Evolutionary conservation across 2,329 filamentous ascomycete species (phyloP), one percentile per base, ranked within the genome.

Genomic region (Penicillium vulpinum): DNA sequence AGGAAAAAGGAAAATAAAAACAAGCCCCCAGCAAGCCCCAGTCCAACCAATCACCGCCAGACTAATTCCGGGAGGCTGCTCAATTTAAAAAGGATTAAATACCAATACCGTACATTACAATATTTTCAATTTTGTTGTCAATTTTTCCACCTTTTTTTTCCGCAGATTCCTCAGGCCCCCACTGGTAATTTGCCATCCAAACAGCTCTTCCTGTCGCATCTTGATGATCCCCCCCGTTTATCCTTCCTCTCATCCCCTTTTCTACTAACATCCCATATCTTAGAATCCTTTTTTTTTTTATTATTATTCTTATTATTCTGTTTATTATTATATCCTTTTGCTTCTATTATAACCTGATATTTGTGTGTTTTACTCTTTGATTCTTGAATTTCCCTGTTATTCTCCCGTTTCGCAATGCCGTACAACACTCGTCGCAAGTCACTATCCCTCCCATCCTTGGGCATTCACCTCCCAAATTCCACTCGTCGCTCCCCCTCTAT

Each of bases 401-500:
- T 57, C 57, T 56, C 16, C 5, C 31, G 5, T 28, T 28, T 35
- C 31, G 15, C 31, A 70, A 96, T 96, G 91, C 89, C 89, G 72
- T 97, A 97, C 83, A 96, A 97, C 78, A 97, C 93, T 66, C 90
- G 93, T 78, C 88, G 92, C 77, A 97, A 97, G 82, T 96, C 92
- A 72, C 81, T 99, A 65, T 97, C 92, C 61, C 82, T 97, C 71
- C 90, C 91, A 59, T 95, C 92, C 65, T 84, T 97, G 69, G 94
- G 94, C 74, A 96, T 97, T 68, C 90, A 94, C 70, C 82, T 97
- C 52, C 86, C 86, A 54, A 82, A 81, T 68, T 75, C 79, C 61
- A 82, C 82, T 63, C 81, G 83, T 70, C 83, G 84, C 67, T 84
- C 83, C 71, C 81, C 81, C 63, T 83, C 83, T 62, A 75, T 80